Conservation (phyloP, 1,284 basidiomycete genomes). For the Marasmius tenuissimus region DNA sequence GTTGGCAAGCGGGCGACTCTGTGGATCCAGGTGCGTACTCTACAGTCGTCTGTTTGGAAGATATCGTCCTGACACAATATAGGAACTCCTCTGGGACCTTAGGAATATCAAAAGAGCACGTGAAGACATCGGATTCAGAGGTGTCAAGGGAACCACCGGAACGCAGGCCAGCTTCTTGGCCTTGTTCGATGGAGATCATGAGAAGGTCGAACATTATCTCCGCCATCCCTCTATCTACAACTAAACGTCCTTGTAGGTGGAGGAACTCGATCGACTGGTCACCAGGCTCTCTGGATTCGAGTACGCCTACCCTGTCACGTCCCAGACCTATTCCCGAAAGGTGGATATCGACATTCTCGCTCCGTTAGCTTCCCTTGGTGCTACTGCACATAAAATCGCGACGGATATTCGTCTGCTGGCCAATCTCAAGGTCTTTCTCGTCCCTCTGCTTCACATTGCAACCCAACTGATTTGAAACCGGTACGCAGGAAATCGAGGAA, state of each 20-base stretch:
- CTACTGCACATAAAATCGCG: conserved; percentile 97
- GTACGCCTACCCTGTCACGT: conserved; percentile 96
- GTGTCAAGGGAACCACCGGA: conserved; percentile 98
- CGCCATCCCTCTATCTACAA: background rate
- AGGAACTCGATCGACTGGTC: conserved; percentile 86
- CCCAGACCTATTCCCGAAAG: conserved; percentile 98
- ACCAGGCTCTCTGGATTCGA: conserved; percentile 91
- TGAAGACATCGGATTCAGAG: conserved; percentile 95
- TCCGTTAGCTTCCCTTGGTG: conserved; percentile 88
- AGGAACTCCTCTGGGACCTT: conserved; percentile 97
- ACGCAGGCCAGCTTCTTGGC: conserved; percentile 96
- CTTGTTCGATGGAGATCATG: conserved; percentile 94
- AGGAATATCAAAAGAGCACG: conserved; percentile 90
- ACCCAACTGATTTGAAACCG: background rate
- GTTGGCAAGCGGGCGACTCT: conserved; percentile 99
- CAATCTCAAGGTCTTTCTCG: conserved; percentile 73
- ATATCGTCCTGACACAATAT: conserved; percentile 4
- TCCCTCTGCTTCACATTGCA: background rate
- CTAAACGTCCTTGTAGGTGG: conserved; percentile 55
- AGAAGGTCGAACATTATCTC: conserved; percentile 56
- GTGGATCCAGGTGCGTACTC: conserved; percentile 82
- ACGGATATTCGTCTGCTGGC: conserved; percentile 93
- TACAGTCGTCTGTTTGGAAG: background rate
- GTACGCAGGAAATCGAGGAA: conserved; percentile 87
- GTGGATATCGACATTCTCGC: conserved; percentile 94